Base-by-base conservation (phyloP, 78 protist species). In the Ministeria vibrans region DNA sequence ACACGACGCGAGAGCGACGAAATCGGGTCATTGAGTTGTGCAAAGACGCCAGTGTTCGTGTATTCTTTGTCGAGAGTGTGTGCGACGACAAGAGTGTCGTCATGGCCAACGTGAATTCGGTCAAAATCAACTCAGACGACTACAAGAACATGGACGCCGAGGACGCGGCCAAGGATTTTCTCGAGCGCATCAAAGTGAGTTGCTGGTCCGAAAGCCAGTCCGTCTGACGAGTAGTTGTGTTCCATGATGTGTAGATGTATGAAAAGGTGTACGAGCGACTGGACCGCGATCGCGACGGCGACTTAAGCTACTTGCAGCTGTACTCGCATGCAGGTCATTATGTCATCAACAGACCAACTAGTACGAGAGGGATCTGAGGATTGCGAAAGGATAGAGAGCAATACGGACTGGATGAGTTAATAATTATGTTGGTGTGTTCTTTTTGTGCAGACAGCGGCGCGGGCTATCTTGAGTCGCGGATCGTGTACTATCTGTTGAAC, bases 401-500 rank as follows among this genome's bases (percentile, higher is more conserved):
- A n/a, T n/a, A n/a, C n/a, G n/a, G n/a, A n/a, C n/a, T n/a, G n/a
- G n/a, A n/a, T n/a, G n/a, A n/a, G n/a, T n/a, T n/a, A n/a, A n/a
- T n/a, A 34, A 27, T 32, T 20, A 51, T 28, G 80, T 76, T 18
- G 63, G 92, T n/a, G 72, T 90, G 66, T 71, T 75, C 45, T 36
- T 82, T 5, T 64, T 87, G 7, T 11, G 5, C 68, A 68, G n/a
- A 76, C 80, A 59, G 77, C 18, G 42, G 62, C 42, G 6, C 42
- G 30, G 92, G 95, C 27, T 92, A 89, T 73, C 73, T 92, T 22
- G 91, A 88, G 49, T 53, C 84, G 41, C 63, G 88, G n/a, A 78
- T 88, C 49, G 89, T 83, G 39, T 89, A 81, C 85, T 87, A 83
- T n/a, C 55, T 89, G 36, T 89, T 92, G 96, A 92, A 92, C 70